These are phyloP conservation scores for Candida incommunis DNA, from an alignment of 805 yeast genomes.

Conservation along the genomic window DNA sequence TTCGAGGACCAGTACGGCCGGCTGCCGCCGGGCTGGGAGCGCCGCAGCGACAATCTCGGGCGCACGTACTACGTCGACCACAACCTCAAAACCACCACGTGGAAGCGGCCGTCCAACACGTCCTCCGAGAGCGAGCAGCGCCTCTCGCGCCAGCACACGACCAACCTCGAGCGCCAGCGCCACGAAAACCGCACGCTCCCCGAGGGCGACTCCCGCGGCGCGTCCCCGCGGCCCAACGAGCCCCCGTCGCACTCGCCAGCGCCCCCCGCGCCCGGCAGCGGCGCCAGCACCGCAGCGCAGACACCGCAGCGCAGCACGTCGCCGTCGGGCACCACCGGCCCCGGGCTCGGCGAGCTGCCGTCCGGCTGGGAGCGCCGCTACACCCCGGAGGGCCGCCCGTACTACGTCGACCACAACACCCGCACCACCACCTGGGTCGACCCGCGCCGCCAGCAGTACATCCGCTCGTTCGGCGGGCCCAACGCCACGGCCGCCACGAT, in stretches of 20 bases:
- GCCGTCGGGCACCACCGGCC: conserved; percentile 33
- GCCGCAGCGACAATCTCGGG: conserved; percentile 94
- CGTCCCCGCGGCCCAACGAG: conserved; percentile 13
- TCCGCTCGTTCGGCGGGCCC: conserved; percentile 73
- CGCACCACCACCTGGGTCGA: conserved; percentile 99
- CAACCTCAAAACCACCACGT: conserved; percentile 94
- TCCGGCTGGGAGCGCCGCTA: conserved; percentile 98
- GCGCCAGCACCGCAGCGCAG: not conserved
- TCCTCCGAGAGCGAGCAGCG: conserved; percentile 63
- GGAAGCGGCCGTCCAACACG: conserved; percentile 86
- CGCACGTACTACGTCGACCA: conserved; percentile 97
- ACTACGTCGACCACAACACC: conserved; percentile 98
- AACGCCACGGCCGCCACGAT: conserved; percentile 65
- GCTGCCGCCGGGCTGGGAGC: conserved; percentile 97
- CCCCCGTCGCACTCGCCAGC: conserved; percentile 3
- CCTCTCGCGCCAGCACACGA: conserved; percentile 35
- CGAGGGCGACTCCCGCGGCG: conserved; percentile 29
- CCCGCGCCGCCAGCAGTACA: conserved; percentile 97
- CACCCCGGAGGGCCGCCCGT: conserved; percentile 96
- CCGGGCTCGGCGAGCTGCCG: conserved; percentile 93
- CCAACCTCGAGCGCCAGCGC: conserved; percentile 82
- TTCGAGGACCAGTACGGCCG: conserved; percentile 96
- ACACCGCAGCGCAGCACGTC: conserved; percentile 9
- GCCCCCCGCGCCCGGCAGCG: no score
- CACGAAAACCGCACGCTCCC: conserved; percentile 87